Conservation (phyloP, 1,284 basidiomycete species). For the Cutaneotrichosporon sp. region DNA sequence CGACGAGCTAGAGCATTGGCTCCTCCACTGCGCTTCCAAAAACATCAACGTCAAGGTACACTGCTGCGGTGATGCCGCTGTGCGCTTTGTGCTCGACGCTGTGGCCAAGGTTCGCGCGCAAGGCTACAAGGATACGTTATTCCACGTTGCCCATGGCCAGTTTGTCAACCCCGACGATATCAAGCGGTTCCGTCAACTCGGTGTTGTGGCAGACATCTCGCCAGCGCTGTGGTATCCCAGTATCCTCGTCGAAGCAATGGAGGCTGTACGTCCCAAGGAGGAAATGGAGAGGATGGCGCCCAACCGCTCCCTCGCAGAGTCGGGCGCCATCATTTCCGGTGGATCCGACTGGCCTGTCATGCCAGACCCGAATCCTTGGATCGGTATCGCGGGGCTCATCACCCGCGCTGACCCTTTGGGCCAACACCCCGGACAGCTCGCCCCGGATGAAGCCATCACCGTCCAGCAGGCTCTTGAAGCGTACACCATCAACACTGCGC, state of each 20-base stretch:
- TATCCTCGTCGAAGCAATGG: constrained; percentile 8
- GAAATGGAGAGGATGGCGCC: constrained; percentile 11
- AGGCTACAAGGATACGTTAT: constrained; percentile 4
- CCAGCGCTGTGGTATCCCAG: constrained; percentile 13
- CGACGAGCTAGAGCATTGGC: constrained; percentile 14
- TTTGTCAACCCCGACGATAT: constrained; percentile 9
- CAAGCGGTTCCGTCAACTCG: constrained; percentile 2
- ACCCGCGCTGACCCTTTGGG: constrained; percentile 11
- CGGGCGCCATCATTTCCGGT: constrained; percentile 5
- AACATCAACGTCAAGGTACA: constrained; percentile 16
- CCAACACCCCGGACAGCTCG: not conserved
- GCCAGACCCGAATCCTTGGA: constrained; percentile 14
- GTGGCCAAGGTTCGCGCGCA: constrained; percentile 7
- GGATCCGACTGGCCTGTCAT: constrained; percentile 13
- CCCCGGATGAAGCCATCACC: not conserved
- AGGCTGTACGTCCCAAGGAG: not conserved
- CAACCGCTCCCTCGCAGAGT: constrained; percentile 3
- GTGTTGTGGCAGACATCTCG: constrained; percentile 13
- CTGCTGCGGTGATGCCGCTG: constrained; percentile 11
- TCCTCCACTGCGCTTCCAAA: constrained; percentile 7
- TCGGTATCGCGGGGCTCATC: constrained; percentile 5
- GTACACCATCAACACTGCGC: constrained; percentile 14
- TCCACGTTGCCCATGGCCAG: constrained; percentile 14
- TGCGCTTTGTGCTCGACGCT: constrained; percentile 15
- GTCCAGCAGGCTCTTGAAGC: constrained; percentile 6